Evolutionary conservation across 306 rosid species (phyloP).

Genomic region (Urtica urens): DNA sequence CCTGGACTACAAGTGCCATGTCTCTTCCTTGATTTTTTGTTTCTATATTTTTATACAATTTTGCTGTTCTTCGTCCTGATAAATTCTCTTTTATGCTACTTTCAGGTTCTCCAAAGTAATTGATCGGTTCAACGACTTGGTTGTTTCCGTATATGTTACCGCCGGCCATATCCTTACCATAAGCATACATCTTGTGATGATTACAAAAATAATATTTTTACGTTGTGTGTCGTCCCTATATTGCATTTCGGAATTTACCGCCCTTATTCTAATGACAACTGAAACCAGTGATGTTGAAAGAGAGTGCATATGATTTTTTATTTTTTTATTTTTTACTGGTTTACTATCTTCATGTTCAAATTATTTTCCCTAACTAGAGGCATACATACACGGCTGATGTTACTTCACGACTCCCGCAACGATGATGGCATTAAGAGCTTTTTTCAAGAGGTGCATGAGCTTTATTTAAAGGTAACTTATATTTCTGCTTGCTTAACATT

Average conservation of each 20-base stretch:
- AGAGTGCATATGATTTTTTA: too few species aligned
- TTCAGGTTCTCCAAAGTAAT: conserved; percentile 90
- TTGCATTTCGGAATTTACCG: not conserved
- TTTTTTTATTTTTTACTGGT: too few species aligned
- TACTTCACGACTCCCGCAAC: conserved; percentile 89
- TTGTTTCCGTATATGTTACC: conserved; percentile 88
- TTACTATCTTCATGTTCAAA: too few species aligned
- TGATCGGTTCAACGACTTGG: conserved; percentile 82
- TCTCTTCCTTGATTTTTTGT: conserved; percentile 21
- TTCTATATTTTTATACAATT: not conserved
- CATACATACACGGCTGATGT: conserved; percentile 80
- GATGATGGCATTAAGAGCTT: conserved; percentile 99
- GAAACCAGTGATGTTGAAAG: too few species aligned
- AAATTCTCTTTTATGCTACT: conserved; percentile 1
- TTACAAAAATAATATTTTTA: not conserved
- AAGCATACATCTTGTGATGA: conserved; percentile 2
- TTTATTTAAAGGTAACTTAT: conserved; percentile 89
- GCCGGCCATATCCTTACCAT: conserved; percentile 99
- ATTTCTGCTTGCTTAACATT: too few species aligned
- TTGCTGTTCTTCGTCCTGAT: not conserved
- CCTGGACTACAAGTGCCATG: conserved; percentile 99
- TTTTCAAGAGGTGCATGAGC: conserved; percentile 96
- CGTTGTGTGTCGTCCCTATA: not conserved
- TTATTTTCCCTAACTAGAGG: conserved; percentile 48
- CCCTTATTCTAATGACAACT: too few species aligned